phyloP scores from a whole-genome alignment of 257 asterid species.

The Knoxia roxburghii region DNA sequence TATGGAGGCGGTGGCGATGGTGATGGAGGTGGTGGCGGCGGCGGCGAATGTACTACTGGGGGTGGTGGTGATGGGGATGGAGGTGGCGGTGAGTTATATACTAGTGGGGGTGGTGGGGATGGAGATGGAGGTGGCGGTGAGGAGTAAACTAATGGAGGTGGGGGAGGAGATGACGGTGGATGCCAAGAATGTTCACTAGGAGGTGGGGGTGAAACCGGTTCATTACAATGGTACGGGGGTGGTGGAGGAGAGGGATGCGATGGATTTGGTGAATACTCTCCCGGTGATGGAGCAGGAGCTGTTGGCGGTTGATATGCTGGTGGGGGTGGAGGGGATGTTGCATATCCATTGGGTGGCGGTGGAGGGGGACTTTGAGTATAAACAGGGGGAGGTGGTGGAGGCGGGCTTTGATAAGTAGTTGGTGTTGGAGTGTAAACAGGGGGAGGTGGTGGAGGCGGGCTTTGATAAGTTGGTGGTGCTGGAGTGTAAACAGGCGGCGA shows the following conservation, averaged over 20 bases:
- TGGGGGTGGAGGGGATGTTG: slow-evolving; percentile 16
- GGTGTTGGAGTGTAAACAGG: slow-evolving; percentile 15
- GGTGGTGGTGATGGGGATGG: slow-evolving; percentile 33
- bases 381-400: slow-evolving; percentile 14
- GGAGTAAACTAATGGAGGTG: slow-evolving; percentile 29
- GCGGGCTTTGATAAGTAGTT: not conserved
- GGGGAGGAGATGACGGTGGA: slow-evolving; percentile 26
- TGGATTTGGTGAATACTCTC: slow-evolving; percentile 15
- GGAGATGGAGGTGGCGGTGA: slow-evolving; percentile 28
- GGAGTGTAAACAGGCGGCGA: slow-evolving; percentile 16
- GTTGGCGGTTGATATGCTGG: slow-evolving; percentile 18
- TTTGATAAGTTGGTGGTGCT: slow-evolving; percentile 21
- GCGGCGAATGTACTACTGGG: slow-evolving; percentile 26
- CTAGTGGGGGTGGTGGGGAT: slow-evolving; percentile 38
- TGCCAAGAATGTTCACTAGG: slow-evolving; percentile 20
- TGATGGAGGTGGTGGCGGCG: slow-evolving; percentile 31
- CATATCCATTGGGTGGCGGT: slow-evolving; percentile 14
- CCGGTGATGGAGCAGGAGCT: slow-evolving; percentile 24
- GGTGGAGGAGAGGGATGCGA: slow-evolving; percentile 31
- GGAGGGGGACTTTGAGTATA: slow-evolving; percentile 18
- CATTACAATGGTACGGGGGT: slow-evolving; percentile 17
- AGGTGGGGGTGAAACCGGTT: slow-evolving; percentile 25
- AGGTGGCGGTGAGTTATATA: slow-evolving; percentile 21
- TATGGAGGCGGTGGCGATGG: slow-evolving; percentile 34
- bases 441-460: slow-evolving; percentile 21